Evolutionary conservation across 306 rosid species (phyloP).

Genomic region (Medicago lupulina): DNA sequence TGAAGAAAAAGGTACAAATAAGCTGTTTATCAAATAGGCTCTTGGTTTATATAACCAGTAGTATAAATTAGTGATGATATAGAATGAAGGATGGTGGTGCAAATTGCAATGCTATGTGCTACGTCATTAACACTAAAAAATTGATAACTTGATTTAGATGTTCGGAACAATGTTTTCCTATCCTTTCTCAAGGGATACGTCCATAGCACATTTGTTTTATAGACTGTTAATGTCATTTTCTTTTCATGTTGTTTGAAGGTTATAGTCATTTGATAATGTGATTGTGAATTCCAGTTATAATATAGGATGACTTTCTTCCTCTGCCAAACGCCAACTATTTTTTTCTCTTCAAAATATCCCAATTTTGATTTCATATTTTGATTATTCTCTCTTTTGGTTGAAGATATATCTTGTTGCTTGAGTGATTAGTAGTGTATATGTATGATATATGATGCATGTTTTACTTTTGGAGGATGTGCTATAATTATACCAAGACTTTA

Average conservation of each 20-base stretch:
- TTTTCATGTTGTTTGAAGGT: neutral
- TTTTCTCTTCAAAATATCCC: neutral
- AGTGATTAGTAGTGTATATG: neutral
- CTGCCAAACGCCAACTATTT: too few relatives aligned
- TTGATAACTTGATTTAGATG: too few relatives aligned
- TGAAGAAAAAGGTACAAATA: too few relatives aligned
- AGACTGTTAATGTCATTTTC: neutral
- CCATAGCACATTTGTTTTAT: neutral
- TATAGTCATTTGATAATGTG: neutral
- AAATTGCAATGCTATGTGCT: too few relatives aligned
- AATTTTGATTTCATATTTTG: neutral
- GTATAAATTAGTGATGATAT: neutral
- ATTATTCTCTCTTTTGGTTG: neutral
- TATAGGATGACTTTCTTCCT: neutral
- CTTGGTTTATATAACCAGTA: neutral
- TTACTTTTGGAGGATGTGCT: neutral
- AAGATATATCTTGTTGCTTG: neutral
- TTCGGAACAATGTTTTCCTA: neutral
- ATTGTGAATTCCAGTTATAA: neutral
- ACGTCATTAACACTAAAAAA: too few relatives aligned
- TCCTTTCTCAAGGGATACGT: neutral
- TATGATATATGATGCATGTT: neutral
- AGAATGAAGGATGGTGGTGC: too few relatives aligned
- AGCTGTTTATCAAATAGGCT: too few relatives aligned
- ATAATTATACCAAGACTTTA: neutral